Percentiles rank a stretch among this genome's conserved stretches.
These are phyloP conservation scores for Phytopythium kandeliae DNA, from an alignment of 352 stramenopile genomes.

Conservation along the genomic window DNA sequence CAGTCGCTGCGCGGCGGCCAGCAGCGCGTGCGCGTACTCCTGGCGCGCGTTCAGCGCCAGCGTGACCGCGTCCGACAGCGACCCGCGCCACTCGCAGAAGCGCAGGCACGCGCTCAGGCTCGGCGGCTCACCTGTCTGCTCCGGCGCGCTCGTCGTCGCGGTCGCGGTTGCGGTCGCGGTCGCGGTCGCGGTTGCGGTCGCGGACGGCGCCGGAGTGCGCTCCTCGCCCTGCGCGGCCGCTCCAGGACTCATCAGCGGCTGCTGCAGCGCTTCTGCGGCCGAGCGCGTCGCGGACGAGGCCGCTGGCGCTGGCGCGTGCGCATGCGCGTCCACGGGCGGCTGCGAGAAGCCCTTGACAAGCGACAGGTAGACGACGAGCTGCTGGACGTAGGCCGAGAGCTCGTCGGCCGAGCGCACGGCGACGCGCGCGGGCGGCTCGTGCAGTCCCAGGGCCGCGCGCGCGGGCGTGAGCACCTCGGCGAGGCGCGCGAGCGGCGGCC, in stretches of 20 bases:
- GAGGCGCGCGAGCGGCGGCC: slow-evolving; percentile 29
- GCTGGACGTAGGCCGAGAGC: slow-evolving; percentile 25
- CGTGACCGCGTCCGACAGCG: slow-evolving; percentile 34
- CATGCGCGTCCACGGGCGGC: too few species aligned
- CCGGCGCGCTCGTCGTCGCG: not conserved
- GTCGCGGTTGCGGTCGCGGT: too few species aligned
- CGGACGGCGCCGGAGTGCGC: not conserved
- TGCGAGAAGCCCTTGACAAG: slow-evolving; percentile 52
- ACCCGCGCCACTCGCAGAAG: slow-evolving; percentile 56
- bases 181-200: too few species aligned
- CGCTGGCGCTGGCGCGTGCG: slow-evolving; percentile 2
- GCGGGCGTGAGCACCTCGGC: slow-evolving; percentile 30
- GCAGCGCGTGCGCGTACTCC: slow-evolving; percentile 46
- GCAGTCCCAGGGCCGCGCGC: slow-evolving; percentile 28
- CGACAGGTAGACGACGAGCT: slow-evolving; percentile 37
- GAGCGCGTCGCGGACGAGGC: slow-evolving; percentile 7
- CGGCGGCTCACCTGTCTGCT: too few species aligned
- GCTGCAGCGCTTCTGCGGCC: slow-evolving; percentile 11
- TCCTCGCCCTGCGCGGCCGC: not conserved
- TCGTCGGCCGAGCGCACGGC: slow-evolving; percentile 19
- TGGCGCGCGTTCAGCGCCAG: slow-evolving; percentile 44
- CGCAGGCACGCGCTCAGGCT: slow-evolving; percentile 29
- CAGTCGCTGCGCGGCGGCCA: slow-evolving; percentile 37
- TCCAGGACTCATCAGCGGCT: slow-evolving; percentile 34
- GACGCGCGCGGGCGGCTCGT: not conserved